Evolutionary conservation across 2,329 filamentous ascomycete genomes (phyloP).

Genomic region (Ceratocystis colombiana): DNA sequence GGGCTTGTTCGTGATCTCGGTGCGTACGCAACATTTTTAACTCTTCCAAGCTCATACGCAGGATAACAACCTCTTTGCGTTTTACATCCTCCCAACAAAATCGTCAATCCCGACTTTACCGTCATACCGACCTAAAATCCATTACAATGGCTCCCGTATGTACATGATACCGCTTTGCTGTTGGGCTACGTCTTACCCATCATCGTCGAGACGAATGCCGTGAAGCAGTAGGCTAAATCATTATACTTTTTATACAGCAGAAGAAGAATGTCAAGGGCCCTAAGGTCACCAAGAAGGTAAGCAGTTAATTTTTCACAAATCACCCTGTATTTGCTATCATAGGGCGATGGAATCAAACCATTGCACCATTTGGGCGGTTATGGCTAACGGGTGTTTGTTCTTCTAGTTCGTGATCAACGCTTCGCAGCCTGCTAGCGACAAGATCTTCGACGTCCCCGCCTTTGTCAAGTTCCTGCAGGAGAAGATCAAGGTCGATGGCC

Average conservation of each 20-base stretch:
- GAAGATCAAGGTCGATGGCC: constrained; percentile 99
- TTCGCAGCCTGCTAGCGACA: constrained; percentile 94
- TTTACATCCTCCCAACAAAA: constrained; percentile 28
- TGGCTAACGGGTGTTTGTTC: constrained; percentile 9
- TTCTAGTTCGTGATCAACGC: constrained; percentile 96
- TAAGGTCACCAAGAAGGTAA: constrained; percentile 80
- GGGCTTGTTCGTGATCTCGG: constrained; percentile 13
- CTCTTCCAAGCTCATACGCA: constrained; percentile 48
- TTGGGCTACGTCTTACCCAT: constrained; percentile 49
- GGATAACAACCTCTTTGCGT: constrained; percentile 69
- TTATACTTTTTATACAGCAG: constrained; percentile 47
- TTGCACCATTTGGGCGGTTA: not conserved
- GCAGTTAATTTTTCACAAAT: constrained; percentile 26
- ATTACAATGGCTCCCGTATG: constrained; percentile 85
- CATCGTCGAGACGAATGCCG: constrained; percentile 36
- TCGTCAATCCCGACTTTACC: constrained; percentile 26
- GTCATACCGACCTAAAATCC: constrained; percentile 26
- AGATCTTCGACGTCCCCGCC: constrained; percentile 98
- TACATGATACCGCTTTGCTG: constrained; percentile 81
- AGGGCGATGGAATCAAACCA: constrained; percentile 23
- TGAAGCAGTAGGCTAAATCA: constrained; percentile 92
- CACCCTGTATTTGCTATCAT: not conserved
- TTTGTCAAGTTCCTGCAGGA: constrained; percentile 99
- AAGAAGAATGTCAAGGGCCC: constrained; percentile 54
- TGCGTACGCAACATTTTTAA: constrained; percentile 8